phyloP scores from a whole-genome alignment of 2,329 filamentous ascomycete species.

The Juglanconis oblonga region DNA sequence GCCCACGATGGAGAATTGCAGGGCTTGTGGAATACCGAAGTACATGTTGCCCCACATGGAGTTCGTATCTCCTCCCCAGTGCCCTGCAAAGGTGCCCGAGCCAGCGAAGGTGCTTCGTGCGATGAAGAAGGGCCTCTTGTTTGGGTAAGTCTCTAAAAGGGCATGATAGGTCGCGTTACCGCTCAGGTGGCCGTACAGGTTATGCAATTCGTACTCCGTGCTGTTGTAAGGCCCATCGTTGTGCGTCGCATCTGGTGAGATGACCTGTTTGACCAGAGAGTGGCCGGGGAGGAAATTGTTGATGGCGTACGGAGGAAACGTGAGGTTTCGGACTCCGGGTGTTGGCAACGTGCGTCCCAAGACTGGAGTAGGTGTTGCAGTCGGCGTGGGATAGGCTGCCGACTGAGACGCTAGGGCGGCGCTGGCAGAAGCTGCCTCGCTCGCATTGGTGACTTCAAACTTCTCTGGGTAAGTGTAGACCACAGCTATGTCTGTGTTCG shows the following conservation, averaged over 20 bases:
- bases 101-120: not conserved
- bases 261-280: not conserved
- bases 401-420: not conserved
- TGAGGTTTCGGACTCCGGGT: not conserved
- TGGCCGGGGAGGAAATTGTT: not conserved
- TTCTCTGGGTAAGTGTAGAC: not conserved
- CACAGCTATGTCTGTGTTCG: not conserved
- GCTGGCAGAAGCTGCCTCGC: not conserved
- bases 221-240: not conserved
- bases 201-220: not conserved
- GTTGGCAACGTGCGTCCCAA: not conserved
- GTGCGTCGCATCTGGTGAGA: not conserved
- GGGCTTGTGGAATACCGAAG: constrained; percentile 72
- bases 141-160: not conserved
- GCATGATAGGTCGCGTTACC: not conserved
- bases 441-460: not conserved
- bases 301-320: not conserved
- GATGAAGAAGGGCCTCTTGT: not conserved
- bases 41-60: constrained; percentile 65
- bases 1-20: constrained; percentile 70
- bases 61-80: not conserved
- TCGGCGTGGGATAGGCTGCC: not conserved
- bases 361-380: not conserved
- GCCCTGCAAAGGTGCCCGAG: not conserved
- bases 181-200: not conserved